Evolutionary conservation across 164 flowering plant genomes (phyloP).

Genomic region (Chloranthus sessilifolius): DNA sequence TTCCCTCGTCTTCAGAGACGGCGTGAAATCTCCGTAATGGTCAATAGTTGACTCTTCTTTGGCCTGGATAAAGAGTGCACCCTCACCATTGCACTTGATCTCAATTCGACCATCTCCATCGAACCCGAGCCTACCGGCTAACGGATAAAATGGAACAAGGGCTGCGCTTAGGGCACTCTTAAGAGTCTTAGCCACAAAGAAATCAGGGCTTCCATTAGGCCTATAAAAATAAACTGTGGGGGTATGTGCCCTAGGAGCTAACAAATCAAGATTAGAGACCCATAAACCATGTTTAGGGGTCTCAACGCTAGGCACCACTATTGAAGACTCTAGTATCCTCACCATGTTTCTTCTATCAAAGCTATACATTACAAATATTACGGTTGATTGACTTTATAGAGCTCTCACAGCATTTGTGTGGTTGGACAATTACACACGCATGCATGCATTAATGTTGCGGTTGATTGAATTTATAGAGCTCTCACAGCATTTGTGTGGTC

Average conservation of each 20-base stretch:
- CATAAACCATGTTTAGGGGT: conserved; percentile 4
- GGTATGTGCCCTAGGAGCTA: conserved; percentile 4
- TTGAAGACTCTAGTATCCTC: neutral
- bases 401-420: too few relatives aligned
- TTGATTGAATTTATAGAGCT: too few relatives aligned
- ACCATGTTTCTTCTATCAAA: too few relatives aligned
- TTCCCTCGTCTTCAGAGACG: neutral
- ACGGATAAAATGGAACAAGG: conserved; percentile 10
- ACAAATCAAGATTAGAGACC: conserved; percentile 8
- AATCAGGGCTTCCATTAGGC: conserved; percentile 3
- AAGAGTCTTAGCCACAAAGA: conserved; percentile 4
- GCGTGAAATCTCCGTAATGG: conserved; percentile 8
- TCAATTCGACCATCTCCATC: conserved; percentile 8
- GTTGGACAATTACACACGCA: too few relatives aligned
- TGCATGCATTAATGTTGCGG: too few relatives aligned
- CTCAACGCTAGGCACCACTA: conserved; percentile 5
- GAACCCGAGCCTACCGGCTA: conserved; percentile 9
- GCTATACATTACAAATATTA: too few relatives aligned
- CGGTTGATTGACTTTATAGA: too few relatives aligned
- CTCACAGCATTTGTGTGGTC: too few relatives aligned
- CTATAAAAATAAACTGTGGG: conserved; percentile 7
- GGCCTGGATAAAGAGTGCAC: conserved; percentile 8
- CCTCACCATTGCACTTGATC: conserved; percentile 14
- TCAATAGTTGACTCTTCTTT: neutral
- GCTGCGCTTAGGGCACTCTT: conserved; percentile 13